Percentiles rank a stretch among this genome's conserved stretches.
These are phyloP conservation scores for Brassica cretica DNA, from an alignment of 345 rosid species.

Conservation along the genomic window DNA sequence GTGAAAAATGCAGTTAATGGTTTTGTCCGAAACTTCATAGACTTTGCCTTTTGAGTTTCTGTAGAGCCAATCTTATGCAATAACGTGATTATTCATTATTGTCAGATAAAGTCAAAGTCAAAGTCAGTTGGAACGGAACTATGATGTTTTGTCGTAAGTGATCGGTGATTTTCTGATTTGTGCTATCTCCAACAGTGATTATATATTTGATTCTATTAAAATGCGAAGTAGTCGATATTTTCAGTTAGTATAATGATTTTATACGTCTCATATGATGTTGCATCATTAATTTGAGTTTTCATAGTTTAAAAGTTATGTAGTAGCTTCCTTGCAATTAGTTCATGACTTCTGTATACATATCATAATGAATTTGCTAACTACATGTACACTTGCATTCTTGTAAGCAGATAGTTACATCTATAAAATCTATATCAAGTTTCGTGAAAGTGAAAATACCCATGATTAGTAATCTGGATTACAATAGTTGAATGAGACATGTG, in stretches of 20 bases:
- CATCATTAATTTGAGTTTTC: background rate
- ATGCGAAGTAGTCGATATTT: background rate
- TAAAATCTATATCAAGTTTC: background rate
- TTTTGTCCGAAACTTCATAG: constrained; percentile 29
- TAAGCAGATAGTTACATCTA: background rate
- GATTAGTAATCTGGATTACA: constrained; percentile 14
- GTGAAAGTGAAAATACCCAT: constrained; percentile 3
- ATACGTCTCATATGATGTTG: background rate
- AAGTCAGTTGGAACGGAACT: constrained; percentile 24
- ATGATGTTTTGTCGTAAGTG: constrained; percentile 22
- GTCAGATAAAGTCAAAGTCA: constrained; percentile 31
- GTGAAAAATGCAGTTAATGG: constrained; percentile 20
- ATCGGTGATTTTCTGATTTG: constrained; percentile 1
- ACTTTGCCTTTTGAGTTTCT: constrained; percentile 38
- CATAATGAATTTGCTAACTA: background rate
- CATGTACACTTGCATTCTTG: background rate
- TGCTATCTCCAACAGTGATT: background rate
- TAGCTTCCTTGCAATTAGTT: background rate
- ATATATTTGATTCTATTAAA: background rate
- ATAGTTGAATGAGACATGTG: constrained; percentile 32
- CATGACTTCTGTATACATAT: background rate
- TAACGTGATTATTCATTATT: constrained; percentile 29
- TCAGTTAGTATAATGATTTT: background rate
- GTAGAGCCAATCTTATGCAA: constrained; percentile 33
- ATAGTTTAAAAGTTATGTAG: background rate